Conservation (phyloP, 2,329 filamentous ascomycete species). For the Trichocomaceae sp. region DNA sequence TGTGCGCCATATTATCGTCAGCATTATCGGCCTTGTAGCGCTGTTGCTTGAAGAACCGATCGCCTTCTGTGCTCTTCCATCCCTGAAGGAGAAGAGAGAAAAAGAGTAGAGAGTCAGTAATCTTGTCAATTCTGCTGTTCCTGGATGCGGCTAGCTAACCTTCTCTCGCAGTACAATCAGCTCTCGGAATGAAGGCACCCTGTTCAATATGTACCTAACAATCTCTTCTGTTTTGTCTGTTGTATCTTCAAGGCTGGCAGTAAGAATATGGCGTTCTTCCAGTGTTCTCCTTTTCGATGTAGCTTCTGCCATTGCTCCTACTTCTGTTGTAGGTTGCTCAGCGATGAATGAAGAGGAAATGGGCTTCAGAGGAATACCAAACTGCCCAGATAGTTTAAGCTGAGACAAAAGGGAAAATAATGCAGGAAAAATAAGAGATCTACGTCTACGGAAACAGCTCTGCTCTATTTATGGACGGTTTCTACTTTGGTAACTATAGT, state of each 20-base stretch:
- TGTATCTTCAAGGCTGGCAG: background rate
- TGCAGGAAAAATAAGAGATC: background rate
- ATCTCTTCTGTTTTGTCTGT: background rate
- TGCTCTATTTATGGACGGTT: background rate
- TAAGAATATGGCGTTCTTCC: background rate
- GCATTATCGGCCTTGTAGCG: background rate
- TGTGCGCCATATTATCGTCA: background rate
- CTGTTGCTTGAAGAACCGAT: background rate
- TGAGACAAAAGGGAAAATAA: background rate
- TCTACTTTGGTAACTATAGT: background rate
- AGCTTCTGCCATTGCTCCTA: background rate
- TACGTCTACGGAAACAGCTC: background rate
- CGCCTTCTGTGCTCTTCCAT: background rate
- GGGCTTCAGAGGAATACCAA: too few relatives aligned
- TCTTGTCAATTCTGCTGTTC: background rate
- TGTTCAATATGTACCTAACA: background rate
- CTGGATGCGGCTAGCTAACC: background rate
- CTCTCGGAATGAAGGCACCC: background rate
- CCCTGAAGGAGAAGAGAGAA: background rate
- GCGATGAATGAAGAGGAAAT: background rate
- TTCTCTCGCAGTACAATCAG: background rate
- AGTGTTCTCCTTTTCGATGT: background rate
- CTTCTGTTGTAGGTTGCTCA: background rate
- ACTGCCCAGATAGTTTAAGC: background rate
- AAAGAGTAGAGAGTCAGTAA: background rate